Evolutionary conservation across 331 rosid species (phyloP).

Genomic region (Malus hybrid): DNA sequence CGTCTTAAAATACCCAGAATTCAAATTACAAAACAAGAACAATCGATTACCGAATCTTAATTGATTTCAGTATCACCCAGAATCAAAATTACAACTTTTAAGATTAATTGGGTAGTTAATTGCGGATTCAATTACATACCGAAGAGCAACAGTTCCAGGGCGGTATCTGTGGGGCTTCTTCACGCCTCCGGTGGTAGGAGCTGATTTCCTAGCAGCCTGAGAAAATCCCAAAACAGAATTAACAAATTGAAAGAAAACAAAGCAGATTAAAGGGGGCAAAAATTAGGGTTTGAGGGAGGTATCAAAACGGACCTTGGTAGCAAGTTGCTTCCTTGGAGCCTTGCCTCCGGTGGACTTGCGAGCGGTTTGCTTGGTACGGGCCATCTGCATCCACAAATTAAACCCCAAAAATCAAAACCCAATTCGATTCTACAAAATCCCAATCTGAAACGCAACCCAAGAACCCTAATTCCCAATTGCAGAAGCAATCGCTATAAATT

Average conservation of each 20-base stretch:
- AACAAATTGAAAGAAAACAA: accelerated
- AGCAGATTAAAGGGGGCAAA: not conserved
- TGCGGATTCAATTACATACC: conserved; percentile 27
- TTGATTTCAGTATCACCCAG: not conserved
- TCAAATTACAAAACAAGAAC: not conserved
- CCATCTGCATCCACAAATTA: conserved; percentile 44
- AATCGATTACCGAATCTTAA: not conserved
- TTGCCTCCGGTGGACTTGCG: conserved; percentile 96
- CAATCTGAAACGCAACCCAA: not conserved
- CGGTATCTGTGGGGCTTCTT: conserved; percentile 97
- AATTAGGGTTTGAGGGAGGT: not conserved
- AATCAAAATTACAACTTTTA: not conserved
- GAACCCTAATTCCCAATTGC: not conserved
- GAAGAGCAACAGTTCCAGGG: conserved; percentile 96
- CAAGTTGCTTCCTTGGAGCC: conserved; percentile 97
- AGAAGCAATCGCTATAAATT: not conserved
- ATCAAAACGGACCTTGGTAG: conserved; percentile 58
- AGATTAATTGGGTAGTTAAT: not conserved
- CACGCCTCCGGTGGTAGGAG: conserved; percentile 96
- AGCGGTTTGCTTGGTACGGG: conserved; percentile 98
- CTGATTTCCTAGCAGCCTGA: conserved; percentile 97
- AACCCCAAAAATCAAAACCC: not conserved
- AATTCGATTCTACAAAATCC: not conserved
- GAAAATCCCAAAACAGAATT: not conserved
- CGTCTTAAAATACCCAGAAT: not conserved